These are phyloP conservation scores for Austropuccinia psidii DNA, from an alignment of 1,284 basidiomycete genomes.

Conservation along the genomic window DNA sequence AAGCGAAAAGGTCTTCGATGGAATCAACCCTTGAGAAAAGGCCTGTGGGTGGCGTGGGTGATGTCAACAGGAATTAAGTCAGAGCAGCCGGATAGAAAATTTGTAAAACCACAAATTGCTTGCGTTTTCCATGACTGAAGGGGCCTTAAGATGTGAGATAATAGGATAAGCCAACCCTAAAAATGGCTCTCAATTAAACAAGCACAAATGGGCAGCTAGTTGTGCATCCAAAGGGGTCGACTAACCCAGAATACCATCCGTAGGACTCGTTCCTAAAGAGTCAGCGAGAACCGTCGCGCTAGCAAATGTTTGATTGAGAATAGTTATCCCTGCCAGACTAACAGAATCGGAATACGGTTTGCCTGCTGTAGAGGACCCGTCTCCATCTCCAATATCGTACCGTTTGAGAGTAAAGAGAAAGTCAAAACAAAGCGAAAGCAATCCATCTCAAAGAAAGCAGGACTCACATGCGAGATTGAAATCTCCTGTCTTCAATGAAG, in stretches of 20 bases:
- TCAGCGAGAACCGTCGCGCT: conserved; percentile 9
- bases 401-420: background rate
- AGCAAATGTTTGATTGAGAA: conserved; percentile 25
- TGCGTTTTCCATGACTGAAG: conserved; percentile 21
- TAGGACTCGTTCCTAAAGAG: conserved; percentile 9
- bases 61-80: background rate
- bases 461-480: conserved; percentile 22
- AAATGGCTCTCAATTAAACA: background rate
- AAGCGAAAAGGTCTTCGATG: conserved; percentile 16
- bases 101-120: background rate
- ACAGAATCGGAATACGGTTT: background rate
- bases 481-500: background rate
- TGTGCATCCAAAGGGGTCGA: background rate
- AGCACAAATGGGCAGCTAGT: background rate
- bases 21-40: conserved; percentile 25
- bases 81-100: background rate
- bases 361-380: conserved; percentile 32
- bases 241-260: conserved; percentile 28
- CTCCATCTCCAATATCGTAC: background rate
- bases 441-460: background rate
- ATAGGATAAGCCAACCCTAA: conserved; percentile 28
- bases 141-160: conserved; percentile 20
- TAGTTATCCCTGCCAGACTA: conserved; percentile 9
- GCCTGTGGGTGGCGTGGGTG: background rate
- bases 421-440: background rate